Base-by-base conservation (phyloP, 202 grass and related monocot genomes). In the Digitaria exilis region DNA sequence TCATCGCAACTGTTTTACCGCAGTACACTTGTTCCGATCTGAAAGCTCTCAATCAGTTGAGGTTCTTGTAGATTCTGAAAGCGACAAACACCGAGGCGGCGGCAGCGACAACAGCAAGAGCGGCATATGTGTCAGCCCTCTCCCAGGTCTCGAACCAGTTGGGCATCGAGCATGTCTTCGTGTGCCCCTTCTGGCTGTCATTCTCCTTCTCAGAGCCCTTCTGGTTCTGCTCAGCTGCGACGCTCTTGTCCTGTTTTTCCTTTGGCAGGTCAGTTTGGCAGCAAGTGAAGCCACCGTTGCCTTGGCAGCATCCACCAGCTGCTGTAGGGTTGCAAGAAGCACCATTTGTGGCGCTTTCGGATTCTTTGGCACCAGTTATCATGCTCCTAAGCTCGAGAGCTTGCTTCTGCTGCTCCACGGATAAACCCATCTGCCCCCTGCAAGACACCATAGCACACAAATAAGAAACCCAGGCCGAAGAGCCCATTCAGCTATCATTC, bases 111-210 rank as follows among this genome's bases (percentile, higher is more conserved):
- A 94, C 91, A 77, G 87, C 96, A 71, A 99, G 93, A 61, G 91
- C 84, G 0, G 96, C 93, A 84, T 89, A 89, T 16, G 89, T 94
- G 66, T 99, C 96, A 30, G 92, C 80, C 62, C 72, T 75, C 60
- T 96, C 96, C 96, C 96, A 99, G 43, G 87, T 94, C 81, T 99
- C 91, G 15, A 92, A 90, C 89, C 88, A 94, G 66, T 75, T 94
- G 9, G 96, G 96, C 84, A 96, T 91, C 3, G 84, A 45, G 71
- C 91, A 99, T 31, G 74, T 75, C 84, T 91, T 99, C 37, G 44
- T 69, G 34, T 78, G 26, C 31, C 87, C 84, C 87, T 91, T 92
- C 78, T 74, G 92, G 76, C 45, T 64, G 49, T 75, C 74, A 54
- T 45, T 41, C 83, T 76, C 71, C 72, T 85, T 46, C 26, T 65